Base-by-base conservation (phyloP, 306 rosid species). In the Ammopiptanthus mongolicus region DNA sequence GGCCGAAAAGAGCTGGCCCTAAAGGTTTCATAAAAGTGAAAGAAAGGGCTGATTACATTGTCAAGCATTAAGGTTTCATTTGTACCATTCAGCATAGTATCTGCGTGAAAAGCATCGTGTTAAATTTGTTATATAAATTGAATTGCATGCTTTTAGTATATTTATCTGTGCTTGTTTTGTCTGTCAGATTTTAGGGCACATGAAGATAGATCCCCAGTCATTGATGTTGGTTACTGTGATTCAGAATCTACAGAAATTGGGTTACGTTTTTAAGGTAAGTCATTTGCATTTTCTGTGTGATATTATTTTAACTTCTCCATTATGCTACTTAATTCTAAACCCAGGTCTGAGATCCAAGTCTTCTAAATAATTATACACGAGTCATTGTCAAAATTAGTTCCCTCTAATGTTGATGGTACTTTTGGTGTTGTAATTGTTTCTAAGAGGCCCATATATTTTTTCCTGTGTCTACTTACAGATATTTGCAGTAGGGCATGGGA, bases 191-290 rank as follows among this genome's bases (percentile, higher is more conserved):
- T 79, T 90, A 55, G 96, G 97, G 76, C 80, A 87, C 85, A 84
- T 86, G 96, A 85, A 71, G 75, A 88, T 82, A 66, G 88, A 89
- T 86, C 89, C 96, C 57, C 92, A 83, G 31, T 82, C 97, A 31
- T 33, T 95, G 86, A 86, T 88, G 97, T 71, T 95, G 89, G 57
- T 90, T 79, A 90, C 97, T 14, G 83, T 87, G 70, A 79, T 89
- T 76, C 93, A 78, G 86, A 90, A 86, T 76, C 80, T 95, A 25
- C 89, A 89, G 84, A 91, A 85, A 69, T 87, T 95, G 78, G 99
- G 99, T 67, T 95, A 95, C 83, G 81, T 64, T 37, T 72, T 95
- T 74, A 87, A 90, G 97, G 99, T 88, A 78, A 84, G 86, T 73
- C 44, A 31, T 79, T 65, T 76, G 47, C 42, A 21, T 76, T 78